Evolutionary conservation across 768 basidiomycete genomes (phyloP).

Genomic region (Mycena rebaudengoi): DNA sequence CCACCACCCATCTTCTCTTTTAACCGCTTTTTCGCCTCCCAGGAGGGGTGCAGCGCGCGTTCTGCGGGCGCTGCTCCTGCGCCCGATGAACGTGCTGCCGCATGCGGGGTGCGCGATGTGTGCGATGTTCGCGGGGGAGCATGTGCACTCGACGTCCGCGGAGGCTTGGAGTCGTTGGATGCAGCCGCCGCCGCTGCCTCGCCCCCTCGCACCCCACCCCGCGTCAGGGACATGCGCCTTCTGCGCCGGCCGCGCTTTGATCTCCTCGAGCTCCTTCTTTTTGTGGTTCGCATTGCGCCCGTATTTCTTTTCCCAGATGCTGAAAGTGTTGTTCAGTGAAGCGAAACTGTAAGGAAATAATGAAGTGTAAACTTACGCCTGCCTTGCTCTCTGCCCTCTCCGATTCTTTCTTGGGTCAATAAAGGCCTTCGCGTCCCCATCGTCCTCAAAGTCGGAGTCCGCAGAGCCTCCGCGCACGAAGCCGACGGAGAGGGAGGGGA

Average conservation of each 20-base stretch:
- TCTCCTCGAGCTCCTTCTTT: conserved; percentile 59
- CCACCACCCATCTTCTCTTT: conserved; percentile 67
- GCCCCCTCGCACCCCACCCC: conserved; percentile 19
- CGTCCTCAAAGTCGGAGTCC: conserved; percentile 82
- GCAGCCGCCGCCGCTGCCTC: not conserved
- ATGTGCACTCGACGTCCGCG: no score
- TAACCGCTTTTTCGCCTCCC: conserved; percentile 90
- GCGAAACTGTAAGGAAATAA: not conserved
- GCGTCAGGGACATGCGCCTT: conserved; percentile 18
- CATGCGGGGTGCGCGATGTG: no score
- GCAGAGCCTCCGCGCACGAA: conserved; percentile 83
- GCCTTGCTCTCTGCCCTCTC: conserved; percentile 91
- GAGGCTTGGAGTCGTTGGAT: no score
- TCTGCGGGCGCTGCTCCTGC: conserved; percentile 43
- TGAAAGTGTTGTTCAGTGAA: no score
- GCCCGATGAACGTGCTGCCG: conserved; percentile 7
- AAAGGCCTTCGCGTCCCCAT: conserved; percentile 59
- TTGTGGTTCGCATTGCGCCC: conserved; percentile 92
- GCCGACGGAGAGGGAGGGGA: conserved; percentile 89
- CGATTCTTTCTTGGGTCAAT: conserved; percentile 77
- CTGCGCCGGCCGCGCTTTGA: conserved; percentile 29
- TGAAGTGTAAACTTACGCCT: conserved; percentile 73
- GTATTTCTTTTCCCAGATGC: conserved; percentile 98
- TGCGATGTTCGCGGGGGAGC: no score
- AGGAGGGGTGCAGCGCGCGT: conserved; percentile 82